phyloP scores from a whole-genome alignment of 768 basidiomycete genomes.

The Lenzites betulinus region DNA sequence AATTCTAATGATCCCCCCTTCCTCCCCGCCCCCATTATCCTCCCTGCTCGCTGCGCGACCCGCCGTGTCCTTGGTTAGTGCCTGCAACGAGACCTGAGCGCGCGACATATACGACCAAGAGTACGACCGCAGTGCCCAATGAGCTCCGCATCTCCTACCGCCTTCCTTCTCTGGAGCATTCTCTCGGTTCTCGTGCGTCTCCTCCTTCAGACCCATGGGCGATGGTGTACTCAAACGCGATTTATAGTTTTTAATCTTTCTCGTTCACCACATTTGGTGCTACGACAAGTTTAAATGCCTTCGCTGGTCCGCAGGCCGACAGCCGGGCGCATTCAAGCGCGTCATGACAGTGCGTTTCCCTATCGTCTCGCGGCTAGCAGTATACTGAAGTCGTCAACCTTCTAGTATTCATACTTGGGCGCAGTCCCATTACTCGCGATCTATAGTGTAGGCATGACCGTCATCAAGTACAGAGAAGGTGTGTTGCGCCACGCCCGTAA shows the following conservation, averaged over 20 bases:
- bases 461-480: constrained; percentile 78
- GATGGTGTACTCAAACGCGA: not conserved
- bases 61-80: not conserved
- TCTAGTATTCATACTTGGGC: constrained; percentile 74
- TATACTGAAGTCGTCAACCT: not conserved
- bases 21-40: not conserved
- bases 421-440: constrained; percentile 66
- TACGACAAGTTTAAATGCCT: constrained; percentile 80
- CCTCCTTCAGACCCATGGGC: not conserved
- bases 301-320: constrained; percentile 72
- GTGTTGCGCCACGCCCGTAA: constrained; percentile 22
- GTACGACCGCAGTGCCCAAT: constrained; percentile 38
- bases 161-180: constrained; percentile 77
- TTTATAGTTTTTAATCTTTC: constrained; percentile 59
- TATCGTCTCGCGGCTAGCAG: not conserved
- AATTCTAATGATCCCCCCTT: not conserved
- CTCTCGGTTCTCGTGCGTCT: constrained; percentile 60
- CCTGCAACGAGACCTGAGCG: not conserved
- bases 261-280: constrained; percentile 75
- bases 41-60: constrained; percentile 1
- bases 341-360: constrained; percentile 78
- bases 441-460: constrained; percentile 62
- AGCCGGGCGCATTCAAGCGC: constrained; percentile 84
- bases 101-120: not conserved
- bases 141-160: constrained; percentile 73